A percentile compares a stretch with the other conserved stretches of the same genome.
Conservation (phyloP, 2,329 filamentous ascomycete species). For the Sphaerulina musiva region DNA sequence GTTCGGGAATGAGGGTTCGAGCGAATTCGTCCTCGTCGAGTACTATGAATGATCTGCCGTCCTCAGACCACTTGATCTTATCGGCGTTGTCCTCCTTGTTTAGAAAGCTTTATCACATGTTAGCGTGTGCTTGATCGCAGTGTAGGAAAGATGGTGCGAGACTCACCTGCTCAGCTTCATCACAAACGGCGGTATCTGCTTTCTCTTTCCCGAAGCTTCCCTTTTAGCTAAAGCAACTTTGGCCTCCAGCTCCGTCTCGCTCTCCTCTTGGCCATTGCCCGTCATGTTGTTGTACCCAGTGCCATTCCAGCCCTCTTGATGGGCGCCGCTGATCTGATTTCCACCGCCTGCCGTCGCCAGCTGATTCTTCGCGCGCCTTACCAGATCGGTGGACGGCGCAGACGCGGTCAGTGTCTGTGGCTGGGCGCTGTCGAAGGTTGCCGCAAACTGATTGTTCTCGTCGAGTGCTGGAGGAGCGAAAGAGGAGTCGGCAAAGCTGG, state of each 20-base stretch:
- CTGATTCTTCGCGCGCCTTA: slow-evolving; percentile 43
- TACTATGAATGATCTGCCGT: slow-evolving; percentile 93
- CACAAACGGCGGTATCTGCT: slow-evolving; percentile 95
- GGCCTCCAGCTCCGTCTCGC: slow-evolving; percentile 70
- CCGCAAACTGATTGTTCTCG: slow-evolving; percentile 32
- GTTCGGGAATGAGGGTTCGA: slow-evolving; percentile 64
- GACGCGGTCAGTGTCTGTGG: slow-evolving; percentile 20
- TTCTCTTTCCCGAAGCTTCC: slow-evolving; percentile 82
- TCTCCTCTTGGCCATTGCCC: slow-evolving; percentile 54
- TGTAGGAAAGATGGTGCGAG: slow-evolving; percentile 9
- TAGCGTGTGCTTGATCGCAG: slow-evolving; percentile 20
- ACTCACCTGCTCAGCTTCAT: slow-evolving; percentile 92
- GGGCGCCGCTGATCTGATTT: slow-evolving; percentile 21
- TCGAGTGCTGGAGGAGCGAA: slow-evolving; percentile 36
- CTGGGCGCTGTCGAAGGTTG: slow-evolving; percentile 26
- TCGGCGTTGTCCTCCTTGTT: slow-evolving; percentile 82
- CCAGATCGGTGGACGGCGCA: slow-evolving; percentile 39
- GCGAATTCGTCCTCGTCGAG: slow-evolving; percentile 89
- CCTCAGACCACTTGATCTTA: slow-evolving; percentile 92
- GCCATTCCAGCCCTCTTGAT: slow-evolving; percentile 39
- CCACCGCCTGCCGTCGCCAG: slow-evolving; percentile 32
- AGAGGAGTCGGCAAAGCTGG: slow-evolving; percentile 25
- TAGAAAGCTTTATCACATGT: slow-evolving; percentile 62
- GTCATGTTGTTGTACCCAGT: slow-evolving; percentile 29
- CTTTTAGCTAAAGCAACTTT: slow-evolving; percentile 74